Conservation (phyloP, 208 protist genomes). For the Spongospora subterranea region DNA sequence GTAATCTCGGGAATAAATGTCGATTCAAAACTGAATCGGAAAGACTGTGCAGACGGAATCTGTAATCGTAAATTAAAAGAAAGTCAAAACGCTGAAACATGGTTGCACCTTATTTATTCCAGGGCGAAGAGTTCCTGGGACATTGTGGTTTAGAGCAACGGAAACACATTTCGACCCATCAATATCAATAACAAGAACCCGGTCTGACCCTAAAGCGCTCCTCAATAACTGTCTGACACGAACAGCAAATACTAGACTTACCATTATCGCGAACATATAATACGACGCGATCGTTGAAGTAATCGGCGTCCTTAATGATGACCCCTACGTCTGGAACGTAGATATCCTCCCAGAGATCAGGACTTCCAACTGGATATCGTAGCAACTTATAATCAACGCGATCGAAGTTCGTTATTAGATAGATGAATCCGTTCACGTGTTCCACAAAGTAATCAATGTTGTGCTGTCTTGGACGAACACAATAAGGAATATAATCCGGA, state of each 20-base stretch:
- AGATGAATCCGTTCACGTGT: conserved; percentile 28
- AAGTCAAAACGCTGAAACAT: not conserved
- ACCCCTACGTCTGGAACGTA: not conserved
- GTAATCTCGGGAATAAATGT: not conserved
- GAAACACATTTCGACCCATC: not conserved
- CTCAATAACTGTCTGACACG: not conserved
- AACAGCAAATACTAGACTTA: not conserved
- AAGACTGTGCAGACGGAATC: not conserved
- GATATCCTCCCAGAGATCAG: not conserved
- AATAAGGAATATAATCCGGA: not conserved
- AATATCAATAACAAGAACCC: not conserved
- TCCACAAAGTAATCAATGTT: conserved; percentile 42
- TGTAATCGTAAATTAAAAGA: not conserved
- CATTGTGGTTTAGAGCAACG: not conserved
- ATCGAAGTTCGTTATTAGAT: conserved; percentile 20
- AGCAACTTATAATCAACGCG: not conserved
- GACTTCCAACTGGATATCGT: not conserved
- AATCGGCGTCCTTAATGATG: conserved; percentile 38
- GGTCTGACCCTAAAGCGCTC: not conserved
- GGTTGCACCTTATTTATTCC: not conserved
- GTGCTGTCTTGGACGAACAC: not conserved
- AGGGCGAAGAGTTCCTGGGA: not conserved
- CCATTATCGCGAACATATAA: conserved; percentile 19
- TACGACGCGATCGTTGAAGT: not conserved
- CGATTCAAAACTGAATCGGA: not conserved